A percentile compares a stretch with the other conserved stretches of the same genome.
These are phyloP conservation scores for Tephrocybe sp. DNA, from an alignment of 768 basidiomycete genomes.

Conservation along the genomic window DNA sequence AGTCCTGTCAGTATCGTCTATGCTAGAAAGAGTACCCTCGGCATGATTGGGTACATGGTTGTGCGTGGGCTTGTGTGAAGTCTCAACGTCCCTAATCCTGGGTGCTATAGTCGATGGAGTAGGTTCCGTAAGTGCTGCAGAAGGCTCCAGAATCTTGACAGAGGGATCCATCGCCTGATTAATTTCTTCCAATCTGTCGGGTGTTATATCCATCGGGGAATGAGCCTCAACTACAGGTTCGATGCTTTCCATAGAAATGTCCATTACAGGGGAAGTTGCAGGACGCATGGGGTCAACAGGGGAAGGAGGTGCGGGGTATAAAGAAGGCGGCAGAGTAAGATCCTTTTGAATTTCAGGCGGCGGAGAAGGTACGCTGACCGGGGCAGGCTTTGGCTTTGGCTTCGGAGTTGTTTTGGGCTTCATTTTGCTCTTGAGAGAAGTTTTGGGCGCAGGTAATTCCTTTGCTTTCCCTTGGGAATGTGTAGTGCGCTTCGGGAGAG, in stretches of 20 bases:
- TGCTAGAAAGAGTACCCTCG: background rate
- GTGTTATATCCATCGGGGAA: background rate
- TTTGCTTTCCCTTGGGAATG: conserved; percentile 13
- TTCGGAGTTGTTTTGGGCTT: conserved; percentile 25
- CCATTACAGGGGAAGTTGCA: conserved; percentile 3
- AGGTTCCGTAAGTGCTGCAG: background rate
- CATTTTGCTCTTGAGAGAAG: conserved; percentile 37
- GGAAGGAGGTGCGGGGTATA: conserved; percentile 1
- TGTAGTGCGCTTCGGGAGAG: conserved; percentile 1
- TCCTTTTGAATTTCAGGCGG: background rate
- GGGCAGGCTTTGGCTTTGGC: conserved; percentile 28
- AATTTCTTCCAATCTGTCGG: no score
- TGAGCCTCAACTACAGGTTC: background rate
- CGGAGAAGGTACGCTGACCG: conserved; percentile 7
- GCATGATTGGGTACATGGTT: background rate
- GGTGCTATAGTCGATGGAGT: background rate
- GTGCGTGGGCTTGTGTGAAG: background rate
- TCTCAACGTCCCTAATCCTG: background rate
- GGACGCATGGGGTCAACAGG: background rate
- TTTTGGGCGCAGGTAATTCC: conserved; percentile 19
- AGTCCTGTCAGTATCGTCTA: no score
- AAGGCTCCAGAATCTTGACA: background rate
- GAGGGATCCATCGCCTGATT: background rate
- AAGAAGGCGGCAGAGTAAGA: conserved; percentile 1
- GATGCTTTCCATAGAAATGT: conserved; percentile 9